A percentile compares a stretch with the other conserved stretches of the same genome.
Evolutionary conservation across 1,139 yeast genomes (phyloP).

Genomic region (Nakaseomyces delphensis): DNA sequence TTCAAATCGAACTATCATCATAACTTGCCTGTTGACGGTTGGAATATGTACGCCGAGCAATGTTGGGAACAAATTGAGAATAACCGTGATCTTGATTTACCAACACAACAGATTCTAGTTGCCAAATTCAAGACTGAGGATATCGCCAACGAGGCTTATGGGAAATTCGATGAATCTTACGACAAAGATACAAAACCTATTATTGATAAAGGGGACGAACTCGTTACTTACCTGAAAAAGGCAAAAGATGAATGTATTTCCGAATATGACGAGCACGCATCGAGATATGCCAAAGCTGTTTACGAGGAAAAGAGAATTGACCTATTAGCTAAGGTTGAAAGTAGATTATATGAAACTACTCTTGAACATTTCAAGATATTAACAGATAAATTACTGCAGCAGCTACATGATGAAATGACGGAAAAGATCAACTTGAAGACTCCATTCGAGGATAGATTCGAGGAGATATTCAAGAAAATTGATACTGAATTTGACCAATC

Average conservation of each 20-base stretch:
- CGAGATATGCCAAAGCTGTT: conserved; percentile 59
- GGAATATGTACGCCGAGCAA: conserved; percentile 85
- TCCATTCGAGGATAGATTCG: conserved; percentile 23
- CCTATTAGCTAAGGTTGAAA: conserved; percentile 41
- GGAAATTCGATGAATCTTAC: conserved; percentile 20
- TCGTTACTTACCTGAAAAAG: conserved; percentile 38
- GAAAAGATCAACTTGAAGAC: conserved; percentile 13
- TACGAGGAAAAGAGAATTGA: conserved; percentile 51
- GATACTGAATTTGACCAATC: conserved; percentile 10
- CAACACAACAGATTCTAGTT: conserved; percentile 91
- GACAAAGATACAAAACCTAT: conserved; percentile 14
- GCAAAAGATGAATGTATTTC: conserved; percentile 41
- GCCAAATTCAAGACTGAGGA: conserved; percentile 95
- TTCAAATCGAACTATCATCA: conserved; percentile 74
- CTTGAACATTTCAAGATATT: conserved; percentile 24
- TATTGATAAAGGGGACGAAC: conserved; percentile 32
- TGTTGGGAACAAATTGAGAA: conserved; percentile 92
- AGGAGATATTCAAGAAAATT: background rate
- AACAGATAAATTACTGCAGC: conserved; percentile 7
- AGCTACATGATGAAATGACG: conserved; percentile 11
- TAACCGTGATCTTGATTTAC: conserved; percentile 89
- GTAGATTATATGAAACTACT: conserved; percentile 28
- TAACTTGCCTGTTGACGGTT: conserved; percentile 85
- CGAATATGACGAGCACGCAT: conserved; percentile 58
- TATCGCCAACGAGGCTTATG: conserved; percentile 39